Base-by-base conservation (phyloP, 75 land plant genomes). In the Cryptomeria japonica region DNA sequence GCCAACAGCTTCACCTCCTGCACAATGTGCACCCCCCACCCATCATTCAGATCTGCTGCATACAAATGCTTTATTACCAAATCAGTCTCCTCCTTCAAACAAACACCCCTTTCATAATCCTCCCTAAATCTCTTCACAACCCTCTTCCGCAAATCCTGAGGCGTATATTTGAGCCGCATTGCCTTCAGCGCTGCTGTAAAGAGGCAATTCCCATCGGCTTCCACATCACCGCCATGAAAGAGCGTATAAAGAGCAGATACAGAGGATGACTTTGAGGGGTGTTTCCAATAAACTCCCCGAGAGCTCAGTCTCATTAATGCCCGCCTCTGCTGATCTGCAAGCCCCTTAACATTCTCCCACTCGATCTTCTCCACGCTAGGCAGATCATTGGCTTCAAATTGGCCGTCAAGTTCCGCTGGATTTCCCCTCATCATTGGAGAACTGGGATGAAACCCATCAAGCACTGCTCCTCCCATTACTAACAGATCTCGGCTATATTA, bases 181-280 rank as follows among this genome's bases (percentile, higher is more conserved):
- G 96, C 93, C 90, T 87, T 88, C 61, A 89, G 86, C 5, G 94
- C 88, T 3, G 98, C 95, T n/a, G 97, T 92, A 84, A 97, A 97
- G 1, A 97, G 91, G 49, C 98, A 97, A 90, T 97, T 97, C 58
- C 98, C 98, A 73, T 97, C 98, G 15, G 97, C 87, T 41, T 95
- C 94, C 31, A 97, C 98, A n/a, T 97, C 97, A 0, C 98, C 98
- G 31, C 98, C 98, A 86, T 97, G 93, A 86, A 94, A 94, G 3
- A 93, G 92, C 25, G 88, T 53, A 28, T 34, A 86, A 0, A 90
- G 85, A 22, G 70, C 78, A 53, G 91, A 80, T 25, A 90, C 49
- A 84, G 89, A 46, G 51, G 87, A 47, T 2, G 77, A 44, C 2
- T 76, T 72, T 14, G 76, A 86, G 15, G 95, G 95, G 61, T 91